Percentiles rank a stretch among this genome's conserved stretches.
Evolutionary conservation across 768 basidiomycete genomes (phyloP).

Genomic region (Amanita fuliginea): DNA sequence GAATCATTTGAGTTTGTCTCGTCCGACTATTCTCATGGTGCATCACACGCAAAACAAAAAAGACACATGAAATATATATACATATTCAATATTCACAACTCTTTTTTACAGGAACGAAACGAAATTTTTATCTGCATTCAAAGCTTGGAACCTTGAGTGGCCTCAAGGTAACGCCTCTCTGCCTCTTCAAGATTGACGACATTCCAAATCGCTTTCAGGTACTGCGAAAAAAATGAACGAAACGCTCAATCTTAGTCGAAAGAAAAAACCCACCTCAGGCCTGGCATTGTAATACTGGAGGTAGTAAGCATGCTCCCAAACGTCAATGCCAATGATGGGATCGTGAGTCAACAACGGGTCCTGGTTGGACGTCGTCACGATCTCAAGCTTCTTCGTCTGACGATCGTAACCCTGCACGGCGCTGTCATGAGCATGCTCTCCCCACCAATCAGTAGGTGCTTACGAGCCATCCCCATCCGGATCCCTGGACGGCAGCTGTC

Average conservation of each 20-base stretch:
- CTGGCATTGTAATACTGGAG: conserved; percentile 96
- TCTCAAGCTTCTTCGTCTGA: conserved; percentile 60
- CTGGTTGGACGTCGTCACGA: conserved; percentile 91
- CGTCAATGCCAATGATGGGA: conserved; percentile 86
- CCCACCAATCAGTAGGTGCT: conserved; percentile 24
- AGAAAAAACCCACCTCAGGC: conserved; percentile 52
- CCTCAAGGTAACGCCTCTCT: conserved; percentile 51
- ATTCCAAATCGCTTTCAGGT: conserved; percentile 69
- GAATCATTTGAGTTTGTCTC: background rate
- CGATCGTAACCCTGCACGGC: conserved; percentile 58
- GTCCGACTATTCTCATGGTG: background rate
- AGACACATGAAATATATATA: background rate
- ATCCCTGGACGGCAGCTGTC: conserved; percentile 83
- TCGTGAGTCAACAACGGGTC: conserved; percentile 72
- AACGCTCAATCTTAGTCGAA: background rate
- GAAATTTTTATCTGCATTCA: background rate
- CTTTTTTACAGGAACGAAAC: background rate
- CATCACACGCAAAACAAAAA: too few species aligned
- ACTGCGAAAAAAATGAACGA: conserved; percentile 35
- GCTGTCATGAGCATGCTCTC: conserved; percentile 4
- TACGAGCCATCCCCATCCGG: conserved; percentile 96
- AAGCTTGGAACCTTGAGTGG: background rate
- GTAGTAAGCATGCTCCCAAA: conserved; percentile 97
- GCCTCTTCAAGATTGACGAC: conserved; percentile 69
- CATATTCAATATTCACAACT: background rate